Conservation (phyloP, 768 basidiomycete species). For the Strobilomyces confusus region DNA sequence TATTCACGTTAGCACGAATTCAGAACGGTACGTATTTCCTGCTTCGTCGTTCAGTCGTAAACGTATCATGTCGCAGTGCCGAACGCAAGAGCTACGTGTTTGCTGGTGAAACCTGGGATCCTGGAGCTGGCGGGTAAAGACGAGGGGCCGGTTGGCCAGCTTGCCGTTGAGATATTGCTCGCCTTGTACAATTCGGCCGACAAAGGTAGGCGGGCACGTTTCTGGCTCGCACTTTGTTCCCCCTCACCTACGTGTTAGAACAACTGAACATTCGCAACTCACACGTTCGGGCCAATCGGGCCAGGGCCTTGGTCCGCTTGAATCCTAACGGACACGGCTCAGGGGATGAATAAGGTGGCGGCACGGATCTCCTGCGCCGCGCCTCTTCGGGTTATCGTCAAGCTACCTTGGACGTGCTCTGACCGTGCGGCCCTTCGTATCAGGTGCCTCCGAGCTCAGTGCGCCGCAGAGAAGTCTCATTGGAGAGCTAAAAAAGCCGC, state of each 20-base stretch:
- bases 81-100: not conserved
- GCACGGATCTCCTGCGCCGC: slow-evolving; percentile 1
- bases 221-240: too few relatives aligned
- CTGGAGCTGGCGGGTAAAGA: slow-evolving; percentile 11
- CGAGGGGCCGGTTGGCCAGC: slow-evolving; percentile 10
- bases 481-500: slow-evolving; percentile 3
- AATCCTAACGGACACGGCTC: not conserved
- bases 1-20: slow-evolving; percentile 14
- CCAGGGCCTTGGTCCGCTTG: slow-evolving; percentile 9
- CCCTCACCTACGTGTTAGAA: not conserved
- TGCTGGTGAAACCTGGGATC: slow-evolving; percentile 11
- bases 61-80: not conserved
- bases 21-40: slow-evolving; percentile 9
- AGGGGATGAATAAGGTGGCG: not conserved
- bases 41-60: not conserved
- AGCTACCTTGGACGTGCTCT: not conserved
- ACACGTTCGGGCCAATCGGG: slow-evolving; percentile 17
- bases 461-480: slow-evolving; percentile 10
- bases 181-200: slow-evolving; percentile 6
- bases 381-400: slow-evolving; percentile 14
- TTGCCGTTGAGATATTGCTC: slow-evolving; percentile 21
- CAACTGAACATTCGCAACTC: slow-evolving; percentile 7
- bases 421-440: not conserved
- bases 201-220: not conserved
- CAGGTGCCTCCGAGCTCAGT: slow-evolving; percentile 6